Percentiles rank a stretch among this genome's conserved stretches.
Conservation (phyloP, 1,139 yeast genomes). For the Diutina catenulata region DNA sequence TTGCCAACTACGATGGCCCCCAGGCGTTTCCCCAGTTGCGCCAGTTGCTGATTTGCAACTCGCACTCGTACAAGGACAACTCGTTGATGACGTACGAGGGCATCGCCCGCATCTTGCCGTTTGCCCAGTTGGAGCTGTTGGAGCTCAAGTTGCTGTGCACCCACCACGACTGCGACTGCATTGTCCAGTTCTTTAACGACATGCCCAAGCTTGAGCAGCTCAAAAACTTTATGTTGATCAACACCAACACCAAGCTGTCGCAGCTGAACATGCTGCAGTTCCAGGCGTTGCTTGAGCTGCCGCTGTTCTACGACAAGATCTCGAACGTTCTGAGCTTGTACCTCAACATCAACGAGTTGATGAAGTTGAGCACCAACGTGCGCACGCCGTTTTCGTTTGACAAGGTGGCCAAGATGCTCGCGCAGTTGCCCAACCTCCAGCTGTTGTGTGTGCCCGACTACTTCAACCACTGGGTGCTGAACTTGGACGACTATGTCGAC, state of each 20-base stretch:
- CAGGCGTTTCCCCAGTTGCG: conserved; percentile 8
- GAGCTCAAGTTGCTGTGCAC: conserved; percentile 17
- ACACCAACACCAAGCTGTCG: conserved; percentile 15
- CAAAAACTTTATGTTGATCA: conserved; percentile 14
- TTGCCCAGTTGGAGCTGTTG: conserved; percentile 11
- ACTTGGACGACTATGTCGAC: conserved; percentile 10
- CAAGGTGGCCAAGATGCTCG: conserved; percentile 8
- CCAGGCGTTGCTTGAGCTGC: conserved; percentile 10
- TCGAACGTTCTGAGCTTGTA: conserved; percentile 12
- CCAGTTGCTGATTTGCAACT: conserved; percentile 13
- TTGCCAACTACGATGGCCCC: conserved; percentile 8
- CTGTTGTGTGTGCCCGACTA: conserved; percentile 16
- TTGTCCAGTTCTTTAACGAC: conserved; percentile 13
- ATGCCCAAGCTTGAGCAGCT: conserved; percentile 11
- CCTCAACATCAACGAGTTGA: conserved; percentile 15
- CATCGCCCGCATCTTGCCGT: conserved; percentile 11
- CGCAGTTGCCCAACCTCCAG: conserved; percentile 9
- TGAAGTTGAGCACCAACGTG: conserved; percentile 9
- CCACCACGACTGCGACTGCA: conserved; percentile 15
- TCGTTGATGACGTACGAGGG: conserved; percentile 9
- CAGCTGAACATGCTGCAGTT: conserved; percentile 15
- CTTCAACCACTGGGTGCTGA: conserved; percentile 15
- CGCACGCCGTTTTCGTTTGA: conserved; percentile 7
- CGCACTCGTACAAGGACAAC: conserved; percentile 13
- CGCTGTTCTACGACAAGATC: conserved; percentile 9